Evolutionary conservation across 2,329 filamentous ascomycete genomes (phyloP).

Genomic region (Aspergillus ustus): DNA sequence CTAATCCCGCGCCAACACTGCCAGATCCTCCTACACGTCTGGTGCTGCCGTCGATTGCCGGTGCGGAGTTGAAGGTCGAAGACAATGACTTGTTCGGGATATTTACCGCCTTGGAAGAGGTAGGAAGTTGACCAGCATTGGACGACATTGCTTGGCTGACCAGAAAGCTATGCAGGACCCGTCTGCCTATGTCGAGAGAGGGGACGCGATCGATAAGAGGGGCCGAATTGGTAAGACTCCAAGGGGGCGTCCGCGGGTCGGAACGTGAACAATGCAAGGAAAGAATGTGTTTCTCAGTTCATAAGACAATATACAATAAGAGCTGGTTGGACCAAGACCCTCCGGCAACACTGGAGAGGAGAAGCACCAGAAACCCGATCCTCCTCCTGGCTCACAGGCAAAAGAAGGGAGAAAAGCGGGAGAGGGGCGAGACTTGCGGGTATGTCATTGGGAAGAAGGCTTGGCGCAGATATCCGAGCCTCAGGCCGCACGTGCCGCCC

Average conservation of each 20-base stretch:
- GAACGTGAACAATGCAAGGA: neutral
- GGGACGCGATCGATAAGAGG: slow-evolving; percentile 30
- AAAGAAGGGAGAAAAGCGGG: slow-evolving; percentile 19
- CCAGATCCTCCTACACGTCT: slow-evolving; percentile 47
- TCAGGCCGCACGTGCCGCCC: slow-evolving; percentile 30
- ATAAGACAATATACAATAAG: slow-evolving; percentile 17
- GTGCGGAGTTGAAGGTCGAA: slow-evolving; percentile 37
- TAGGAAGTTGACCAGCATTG: slow-evolving; percentile 40
- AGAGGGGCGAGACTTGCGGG: slow-evolving; percentile 19
- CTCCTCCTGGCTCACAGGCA: slow-evolving; percentile 21
- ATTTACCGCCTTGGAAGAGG: slow-evolving; percentile 46
- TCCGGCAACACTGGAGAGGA: slow-evolving; percentile 24
- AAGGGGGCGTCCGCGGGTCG: neutral
- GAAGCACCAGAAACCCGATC: slow-evolving; percentile 26
- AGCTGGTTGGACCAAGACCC: slow-evolving; percentile 15
- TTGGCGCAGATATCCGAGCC: slow-evolving; percentile 29
- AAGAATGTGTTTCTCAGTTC: neutral
- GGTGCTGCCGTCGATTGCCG: slow-evolving; percentile 39
- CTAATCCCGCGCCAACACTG: slow-evolving; percentile 45
- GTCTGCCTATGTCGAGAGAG: slow-evolving; percentile 4
- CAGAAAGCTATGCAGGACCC: neutral
- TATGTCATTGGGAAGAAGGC: slow-evolving; percentile 29
- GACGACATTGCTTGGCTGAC: slow-evolving; percentile 45
- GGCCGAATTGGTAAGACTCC: neutral
- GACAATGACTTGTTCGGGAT: slow-evolving; percentile 39